Evolutionary conservation across 345 rosid species (phyloP).

Genomic region (Mangifera indica): DNA sequence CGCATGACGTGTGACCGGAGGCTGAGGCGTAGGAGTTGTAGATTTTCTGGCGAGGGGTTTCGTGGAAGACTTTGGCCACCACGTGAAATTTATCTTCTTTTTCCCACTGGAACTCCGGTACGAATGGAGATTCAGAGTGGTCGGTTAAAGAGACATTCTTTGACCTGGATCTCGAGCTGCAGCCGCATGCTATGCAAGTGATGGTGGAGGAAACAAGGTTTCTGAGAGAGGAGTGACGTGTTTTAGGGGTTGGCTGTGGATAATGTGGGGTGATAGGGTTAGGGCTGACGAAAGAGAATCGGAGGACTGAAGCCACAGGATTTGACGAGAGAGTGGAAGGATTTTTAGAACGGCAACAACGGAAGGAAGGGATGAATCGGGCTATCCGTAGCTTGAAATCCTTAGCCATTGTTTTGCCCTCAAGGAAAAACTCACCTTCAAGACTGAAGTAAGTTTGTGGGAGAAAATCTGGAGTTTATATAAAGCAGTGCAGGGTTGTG

Average conservation of each 20-base stretch:
- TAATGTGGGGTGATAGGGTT: slow-evolving; percentile 19
- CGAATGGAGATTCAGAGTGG: slow-evolving; percentile 32
- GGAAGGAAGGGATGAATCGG: slow-evolving; percentile 46
- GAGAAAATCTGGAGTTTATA: slow-evolving; percentile 14
- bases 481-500: too few species aligned
- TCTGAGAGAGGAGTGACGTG: slow-evolving; percentile 34
- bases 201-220: slow-evolving; percentile 52
- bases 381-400: slow-evolving; percentile 58
- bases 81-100: slow-evolving; percentile 60
- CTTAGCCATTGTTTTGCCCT: slow-evolving; percentile 50
- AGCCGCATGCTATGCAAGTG: slow-evolving; percentile 43
- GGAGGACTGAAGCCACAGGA: slow-evolving; percentile 51
- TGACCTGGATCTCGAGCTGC: slow-evolving; percentile 26
- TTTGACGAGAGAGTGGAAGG: slow-evolving; percentile 47
- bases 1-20: slow-evolving; percentile 18
- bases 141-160: slow-evolving; percentile 29
- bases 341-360: slow-evolving; percentile 66
- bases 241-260: slow-evolving; percentile 21
- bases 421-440: not conserved
- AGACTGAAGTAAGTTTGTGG: not conserved
- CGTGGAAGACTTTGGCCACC: slow-evolving; percentile 38
- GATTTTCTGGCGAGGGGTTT: slow-evolving; percentile 55
- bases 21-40: slow-evolving; percentile 30
- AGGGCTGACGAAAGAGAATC: slow-evolving; percentile 26
- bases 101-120: slow-evolving; percentile 61